phyloP scores from a whole-genome alignment of 768 basidiomycete genomes.

The Termitomyces sp. region DNA sequence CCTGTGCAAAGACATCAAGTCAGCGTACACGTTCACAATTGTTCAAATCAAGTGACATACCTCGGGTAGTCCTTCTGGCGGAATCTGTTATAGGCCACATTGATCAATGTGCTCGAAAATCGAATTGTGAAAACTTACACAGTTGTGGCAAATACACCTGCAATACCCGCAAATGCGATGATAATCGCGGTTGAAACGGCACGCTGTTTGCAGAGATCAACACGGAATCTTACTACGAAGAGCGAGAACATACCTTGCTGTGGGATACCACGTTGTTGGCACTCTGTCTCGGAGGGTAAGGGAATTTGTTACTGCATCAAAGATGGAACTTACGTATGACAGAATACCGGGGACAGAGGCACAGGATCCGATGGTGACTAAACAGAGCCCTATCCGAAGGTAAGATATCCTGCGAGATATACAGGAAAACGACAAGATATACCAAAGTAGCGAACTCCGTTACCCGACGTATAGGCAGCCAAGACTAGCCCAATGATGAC shows the following conservation, averaged over 20 bases:
- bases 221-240: neutral
- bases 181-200: constrained; percentile 33
- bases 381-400: constrained; percentile 20
- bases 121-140: constrained; percentile 15
- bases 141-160: constrained; percentile 33
- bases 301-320: neutral
- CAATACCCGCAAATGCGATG: constrained; percentile 30
- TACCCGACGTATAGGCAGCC: constrained; percentile 22
- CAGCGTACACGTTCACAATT: neutral
- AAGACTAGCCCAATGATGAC: constrained; percentile 27
- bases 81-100: constrained; percentile 10
- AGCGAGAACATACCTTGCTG: constrained; percentile 18
- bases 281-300: constrained; percentile 14
- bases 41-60: constrained; percentile 6
- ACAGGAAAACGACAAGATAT: neutral
- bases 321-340: constrained; percentile 26
- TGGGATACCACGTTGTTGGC: constrained; percentile 32
- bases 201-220: constrained; percentile 14
- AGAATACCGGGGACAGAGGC: constrained; percentile 30
- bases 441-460: constrained; percentile 28
- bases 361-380: constrained; percentile 28
- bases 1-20: neutral
- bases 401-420: neutral
- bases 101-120: neutral
- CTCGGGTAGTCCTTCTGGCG: constrained; percentile 29